Base-by-base conservation (phyloP, 2,329 filamentous ascomycete species). In the Penicillium hesseltinei region DNA sequence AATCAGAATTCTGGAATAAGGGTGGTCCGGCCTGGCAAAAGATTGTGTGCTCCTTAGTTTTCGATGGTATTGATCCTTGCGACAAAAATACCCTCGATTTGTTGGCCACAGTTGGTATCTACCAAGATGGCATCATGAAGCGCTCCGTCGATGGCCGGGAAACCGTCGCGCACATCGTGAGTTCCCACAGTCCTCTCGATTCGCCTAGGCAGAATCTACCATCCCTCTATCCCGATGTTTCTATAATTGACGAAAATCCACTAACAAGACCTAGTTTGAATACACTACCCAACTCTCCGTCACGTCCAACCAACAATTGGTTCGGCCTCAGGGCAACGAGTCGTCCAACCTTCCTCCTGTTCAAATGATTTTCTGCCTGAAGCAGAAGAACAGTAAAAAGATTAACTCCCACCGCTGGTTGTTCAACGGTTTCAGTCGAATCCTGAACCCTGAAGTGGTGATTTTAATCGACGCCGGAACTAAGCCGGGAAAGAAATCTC, bases 381-480 rank as follows among this genome's bases (percentile, higher is more conserved):
- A 97, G 84, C 90, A 94, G 75, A 92, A 96, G 84, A 97, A 97
- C 83, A 95, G 83, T 80, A 97, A 97, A 83, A 97, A 97, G 85
- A 97, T 97, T 81, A 97, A 97, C 81, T 97, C 93, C 25, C 93
- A 97, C 75, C 85, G 93, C 80, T 97, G 93, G 93, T 83, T 97
- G 25, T 97, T 97, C 80, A 97, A 96, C 67, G 93, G 90, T 48
- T 97, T 97, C 74, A 93, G 92, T 62, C 90, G 92, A 68, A 95
- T 97, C 65, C 80, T 97, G 62, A 97, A 97, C 79, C 93, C 93
- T 17, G 93, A 97, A 77, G 89, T 97, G 54, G 94, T 90, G 73
- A 95, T 97, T 74, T 83, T 97, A 65, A 86, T 97, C 58, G 93
- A 97, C 79, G 93, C 93, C 27, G 93, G 93, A 80, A 97, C 93